These are phyloP conservation scores for Trichophyton mentagrophytes DNA, from an alignment of 2,329 filamentous ascomycete genomes.

Conservation along the genomic window DNA sequence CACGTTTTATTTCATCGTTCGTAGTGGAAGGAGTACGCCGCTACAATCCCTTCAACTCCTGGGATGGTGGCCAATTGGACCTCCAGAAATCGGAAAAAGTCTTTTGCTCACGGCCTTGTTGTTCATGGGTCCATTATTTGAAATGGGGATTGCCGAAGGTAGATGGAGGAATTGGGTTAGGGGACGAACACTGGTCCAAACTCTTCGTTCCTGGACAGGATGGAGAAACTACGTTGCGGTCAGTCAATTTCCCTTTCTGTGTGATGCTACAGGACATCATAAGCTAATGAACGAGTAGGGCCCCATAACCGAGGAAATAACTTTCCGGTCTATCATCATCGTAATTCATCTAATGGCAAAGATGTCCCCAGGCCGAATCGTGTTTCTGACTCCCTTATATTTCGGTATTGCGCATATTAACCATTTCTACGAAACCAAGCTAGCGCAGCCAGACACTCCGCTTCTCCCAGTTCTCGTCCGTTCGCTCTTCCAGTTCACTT, in stretches of 20 bases:
- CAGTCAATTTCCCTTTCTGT: constrained; percentile 26
- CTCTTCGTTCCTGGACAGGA: constrained; percentile 60
- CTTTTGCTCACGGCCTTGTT: constrained; percentile 63
- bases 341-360: constrained; percentile 66
- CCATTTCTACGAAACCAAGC: constrained; percentile 87
- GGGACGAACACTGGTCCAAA: constrained; percentile 43
- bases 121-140: constrained; percentile 75
- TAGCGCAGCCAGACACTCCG: constrained; percentile 62
- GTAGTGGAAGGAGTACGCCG: constrained; percentile 38
- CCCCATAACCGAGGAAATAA: constrained; percentile 80
- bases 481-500: constrained; percentile 71
- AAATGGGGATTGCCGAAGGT: constrained; percentile 60
- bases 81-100: constrained; percentile 49
- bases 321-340: constrained; percentile 79
- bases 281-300: constrained; percentile 39
- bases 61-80: constrained; percentile 66
- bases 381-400: constrained; percentile 74
- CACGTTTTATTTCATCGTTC: constrained; percentile 54
- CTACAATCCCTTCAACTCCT: constrained; percentile 53
- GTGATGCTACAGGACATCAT: not conserved
- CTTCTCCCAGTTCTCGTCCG: constrained; percentile 51
- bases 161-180: constrained; percentile 53
- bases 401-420: constrained; percentile 91
- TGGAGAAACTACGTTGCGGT: constrained; percentile 84
- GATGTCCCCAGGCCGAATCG: constrained; percentile 44